Base-by-base conservation (phyloP, 495 filamentous ascomycete genomes). In the Penicillium herquei region DNA sequence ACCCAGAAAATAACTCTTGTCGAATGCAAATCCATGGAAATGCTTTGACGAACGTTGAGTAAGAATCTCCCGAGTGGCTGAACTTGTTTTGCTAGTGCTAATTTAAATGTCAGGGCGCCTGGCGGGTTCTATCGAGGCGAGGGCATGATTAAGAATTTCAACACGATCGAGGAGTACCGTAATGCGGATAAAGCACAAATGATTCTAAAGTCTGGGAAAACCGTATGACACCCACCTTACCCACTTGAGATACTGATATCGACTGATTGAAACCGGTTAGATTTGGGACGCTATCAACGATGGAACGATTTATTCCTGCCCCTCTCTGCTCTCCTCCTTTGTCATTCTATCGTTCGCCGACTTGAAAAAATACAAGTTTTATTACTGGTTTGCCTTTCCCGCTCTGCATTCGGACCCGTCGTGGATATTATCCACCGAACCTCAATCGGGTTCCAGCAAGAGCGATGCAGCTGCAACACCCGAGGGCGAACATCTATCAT, bases 211-310 rank as follows among this genome's bases (percentile, higher is more conserved):
- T 82, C 87, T 21, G 93, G 86, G 8, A 82, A 83, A 56, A 92
- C 85, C 69, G 92, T 94, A 74, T 62, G 81, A 48, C 13, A 34
- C 13, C 13, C 7, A 8, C 16, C 8, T 33, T 21, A 3, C 70
- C 35, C 49, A 33, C 14, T 32, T 33, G 7, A 21, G 45, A 21
- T 11, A 55, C 12, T 13, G 14, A 14, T n/a, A 17, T 16, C 17
- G 16, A 45, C 30, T 31, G 8, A 54, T 21, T 6, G 42, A 42
- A 32, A 43, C 17, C 50, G 42, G 52, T 7, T 60, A 96, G 89
- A 90, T 98, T 49, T 97, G 92, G 95, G 91, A 97, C 73, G 94
- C 94, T 26, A 96, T 98, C 61, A 84, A 88, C 57, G 94, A 98
- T 69, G 92, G 92, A 16, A 95, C 90, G 7, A 96, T 98, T 58